Evolutionary conservation across 2,329 filamentous ascomycete genomes (phyloP), one percentile per base, ranked within the genome.

Genomic region (Colletotrichum falcatum): DNA sequence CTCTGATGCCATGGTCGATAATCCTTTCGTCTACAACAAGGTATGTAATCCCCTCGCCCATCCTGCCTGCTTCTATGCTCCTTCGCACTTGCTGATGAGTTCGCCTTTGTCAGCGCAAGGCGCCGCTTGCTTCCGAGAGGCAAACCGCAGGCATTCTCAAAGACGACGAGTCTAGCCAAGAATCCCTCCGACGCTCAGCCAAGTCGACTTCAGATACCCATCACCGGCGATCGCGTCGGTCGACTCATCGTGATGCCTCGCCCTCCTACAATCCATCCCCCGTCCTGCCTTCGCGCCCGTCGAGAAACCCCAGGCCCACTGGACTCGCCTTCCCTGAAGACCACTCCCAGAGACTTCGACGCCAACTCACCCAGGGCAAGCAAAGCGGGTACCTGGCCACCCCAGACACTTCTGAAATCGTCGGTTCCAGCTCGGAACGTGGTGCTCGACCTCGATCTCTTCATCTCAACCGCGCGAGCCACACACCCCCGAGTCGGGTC

Each of bases 381-480:
- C 44, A 75, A 75, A 35, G 74, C 74, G 70, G 76, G 70, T 77
- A 86, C 73, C 82, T 88, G 26, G 85, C 86, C 18, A 91, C 89
- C 0, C 89, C 89, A n/a, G 88, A 90, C 73, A 82, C 85, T 14
- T 86, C 87, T 14, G 87, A 89, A 66, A 70, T 85, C 5, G 59
- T 35, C n/a, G n/a, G 35, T 8, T 18, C 44, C 18, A 71, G 73
- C 55, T 62, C 74, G n/a, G 81, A 80, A 46, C 81, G 81, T 44
- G 74, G 79, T 1, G 77, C 81, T 48, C 82, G 82, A 30, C 76
- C 82, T 61, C 80, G 86, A 70, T 79, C 80, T 35, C 72, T 82
- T 42, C 79, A 84, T 23, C 73, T 82, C 8, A 83, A 86, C 71
- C 81, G 81, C 48, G 75, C 80, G n/a, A 77, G 79, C 56, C 82